Evolutionary conservation across 2,329 filamentous ascomycete genomes (phyloP).

Genomic region (Colletotrichum truncatum): DNA sequence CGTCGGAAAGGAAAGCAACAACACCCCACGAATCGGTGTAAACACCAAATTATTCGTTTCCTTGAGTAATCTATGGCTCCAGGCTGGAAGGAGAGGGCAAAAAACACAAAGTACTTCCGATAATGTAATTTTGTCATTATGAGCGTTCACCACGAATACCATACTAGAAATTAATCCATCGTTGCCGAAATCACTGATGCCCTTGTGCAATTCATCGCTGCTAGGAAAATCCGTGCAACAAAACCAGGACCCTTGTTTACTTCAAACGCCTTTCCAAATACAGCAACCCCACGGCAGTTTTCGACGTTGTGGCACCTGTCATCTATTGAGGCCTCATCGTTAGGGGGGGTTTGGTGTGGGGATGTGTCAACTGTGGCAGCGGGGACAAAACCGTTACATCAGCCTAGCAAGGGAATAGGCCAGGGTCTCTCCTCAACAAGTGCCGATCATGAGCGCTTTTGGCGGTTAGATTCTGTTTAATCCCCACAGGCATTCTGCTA

Average conservation of each 20-base stretch:
- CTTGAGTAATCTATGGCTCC: background rate
- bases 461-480: background rate
- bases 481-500: background rate
- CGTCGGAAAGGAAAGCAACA: slow-evolving; percentile 3
- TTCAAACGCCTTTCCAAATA: background rate
- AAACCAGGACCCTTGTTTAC: background rate
- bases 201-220: background rate
- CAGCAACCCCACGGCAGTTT: background rate
- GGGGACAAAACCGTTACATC: slow-evolving; percentile 6
- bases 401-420: slow-evolving; percentile 2
- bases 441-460: background rate
- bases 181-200: background rate
- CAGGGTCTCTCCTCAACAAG: background rate
- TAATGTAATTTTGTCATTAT: slow-evolving; percentile 4
- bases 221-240: background rate
- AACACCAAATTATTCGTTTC: background rate
- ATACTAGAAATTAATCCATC: background rate
- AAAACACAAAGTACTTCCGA: background rate
- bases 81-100: slow-evolving; percentile 2
- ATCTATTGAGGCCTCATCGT: background rate
- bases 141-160: slow-evolving; percentile 6
- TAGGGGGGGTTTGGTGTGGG: background rate
- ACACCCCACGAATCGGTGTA: slow-evolving; percentile 16
- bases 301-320: background rate
- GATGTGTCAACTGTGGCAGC: background rate